Conservation (phyloP, 2,329 filamentous ascomycete species). For the Monilinia fructigena region DNA sequence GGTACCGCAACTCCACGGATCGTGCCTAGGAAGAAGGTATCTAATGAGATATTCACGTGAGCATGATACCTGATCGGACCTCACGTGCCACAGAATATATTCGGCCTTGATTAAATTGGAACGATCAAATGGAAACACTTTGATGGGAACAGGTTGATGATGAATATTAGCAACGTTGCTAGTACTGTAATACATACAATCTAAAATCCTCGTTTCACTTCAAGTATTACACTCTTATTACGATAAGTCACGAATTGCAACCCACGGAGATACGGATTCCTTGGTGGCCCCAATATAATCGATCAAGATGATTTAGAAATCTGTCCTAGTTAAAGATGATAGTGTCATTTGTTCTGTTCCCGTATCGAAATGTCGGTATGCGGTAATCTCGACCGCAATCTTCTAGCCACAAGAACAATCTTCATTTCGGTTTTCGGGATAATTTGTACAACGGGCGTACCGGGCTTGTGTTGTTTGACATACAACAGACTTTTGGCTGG, state of each 20-base stretch:
- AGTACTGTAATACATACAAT: neutral
- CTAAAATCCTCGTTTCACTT: conserved; percentile 1
- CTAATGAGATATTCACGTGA: conserved; percentile 7
- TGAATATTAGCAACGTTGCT: neutral
- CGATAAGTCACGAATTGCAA: conserved; percentile 13
- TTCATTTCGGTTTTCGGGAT: conserved; percentile 18
- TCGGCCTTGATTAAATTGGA: no score
- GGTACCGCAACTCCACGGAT: no score
- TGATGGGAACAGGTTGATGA: neutral
- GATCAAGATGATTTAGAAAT: neutral
- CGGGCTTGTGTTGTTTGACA: conserved; percentile 20
- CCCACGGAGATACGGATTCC: neutral
- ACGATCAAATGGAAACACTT: neutral
- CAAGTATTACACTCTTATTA: conserved; percentile 8
- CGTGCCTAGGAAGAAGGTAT: neutral
- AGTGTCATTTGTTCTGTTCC: conserved; percentile 2
- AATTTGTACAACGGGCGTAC: conserved; percentile 18
- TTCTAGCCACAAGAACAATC: conserved; percentile 12
- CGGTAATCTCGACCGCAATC: conserved; percentile 7
- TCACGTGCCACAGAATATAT: neutral
- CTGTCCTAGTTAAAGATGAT: neutral
- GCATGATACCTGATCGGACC: neutral
- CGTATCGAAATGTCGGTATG: conserved; percentile 1
- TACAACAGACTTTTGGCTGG: conserved; percentile 17
- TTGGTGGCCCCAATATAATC: neutral